Evolutionary conservation across 148 eudicot species (phyloP).

Genomic region (Amaranthus palmeri): DNA sequence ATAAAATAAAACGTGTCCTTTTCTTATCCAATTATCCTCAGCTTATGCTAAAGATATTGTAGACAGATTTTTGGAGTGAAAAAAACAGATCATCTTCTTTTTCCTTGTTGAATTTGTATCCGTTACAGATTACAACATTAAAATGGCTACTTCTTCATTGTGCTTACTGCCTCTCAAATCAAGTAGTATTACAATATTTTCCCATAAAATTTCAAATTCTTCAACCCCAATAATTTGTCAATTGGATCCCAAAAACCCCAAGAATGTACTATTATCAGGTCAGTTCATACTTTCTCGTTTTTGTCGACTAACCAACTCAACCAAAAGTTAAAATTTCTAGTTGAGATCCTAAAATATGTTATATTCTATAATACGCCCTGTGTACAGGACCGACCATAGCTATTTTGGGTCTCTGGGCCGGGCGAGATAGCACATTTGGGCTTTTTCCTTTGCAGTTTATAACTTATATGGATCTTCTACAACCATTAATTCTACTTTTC

Average conservation of each 20-base stretch:
- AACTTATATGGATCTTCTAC: too few species aligned
- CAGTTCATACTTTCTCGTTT: background rate
- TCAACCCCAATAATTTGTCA: slow-evolving; percentile 28
- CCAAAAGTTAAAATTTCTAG: too few species aligned
- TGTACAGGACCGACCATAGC: too few species aligned
- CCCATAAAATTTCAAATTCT: slow-evolving; percentile 18
- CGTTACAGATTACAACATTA: background rate
- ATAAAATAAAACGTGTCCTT: slow-evolving; percentile 24
- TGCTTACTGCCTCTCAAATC: slow-evolving; percentile 47
- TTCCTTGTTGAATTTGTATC: background rate
- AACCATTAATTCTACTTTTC: too few species aligned
- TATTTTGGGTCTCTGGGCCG: too few species aligned
- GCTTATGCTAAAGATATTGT: slow-evolving; percentile 12
- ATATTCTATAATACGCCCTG: too few species aligned
- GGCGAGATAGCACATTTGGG: too few species aligned
- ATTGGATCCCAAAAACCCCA: slow-evolving; percentile 19
- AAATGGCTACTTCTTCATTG: slow-evolving; percentile 57
- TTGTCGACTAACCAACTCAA: background rate
- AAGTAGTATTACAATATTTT: slow-evolving; percentile 20
- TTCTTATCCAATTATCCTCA: slow-evolving; percentile 25
- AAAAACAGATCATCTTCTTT: background rate
- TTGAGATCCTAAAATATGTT: too few species aligned
- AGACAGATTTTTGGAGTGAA: slow-evolving; percentile 1
- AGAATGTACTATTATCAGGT: slow-evolving; percentile 24
- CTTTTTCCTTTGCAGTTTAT: too few species aligned